Evolutionary conservation across 495 filamentous ascomycete species (phyloP).

Genomic region (Hypoxylon intermedium): DNA sequence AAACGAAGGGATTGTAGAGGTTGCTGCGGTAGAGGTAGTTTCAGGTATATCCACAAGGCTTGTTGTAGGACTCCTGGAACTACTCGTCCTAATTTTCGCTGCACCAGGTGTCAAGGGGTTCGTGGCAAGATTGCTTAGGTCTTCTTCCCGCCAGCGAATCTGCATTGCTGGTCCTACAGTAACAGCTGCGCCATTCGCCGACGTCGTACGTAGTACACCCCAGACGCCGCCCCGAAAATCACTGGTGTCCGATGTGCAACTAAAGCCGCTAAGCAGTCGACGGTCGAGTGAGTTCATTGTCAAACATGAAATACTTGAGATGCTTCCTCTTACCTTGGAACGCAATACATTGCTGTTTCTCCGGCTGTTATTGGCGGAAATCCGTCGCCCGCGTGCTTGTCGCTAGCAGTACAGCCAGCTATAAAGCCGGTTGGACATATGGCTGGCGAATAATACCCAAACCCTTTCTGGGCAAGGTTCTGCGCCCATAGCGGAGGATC

Average conservation of each 20-base stretch:
- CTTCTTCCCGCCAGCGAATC: conserved; percentile 49
- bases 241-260: conserved; percentile 49
- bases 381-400: conserved; percentile 41
- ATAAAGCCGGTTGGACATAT: conserved; percentile 51
- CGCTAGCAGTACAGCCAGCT: conserved; percentile 45
- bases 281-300: not conserved
- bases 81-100: conserved; percentile 4
- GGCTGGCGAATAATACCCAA: conserved; percentile 52
- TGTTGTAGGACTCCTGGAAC: no score
- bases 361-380: conserved; percentile 45
- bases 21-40: no score
- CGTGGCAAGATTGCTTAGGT: conserved; percentile 46
- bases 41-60: no score
- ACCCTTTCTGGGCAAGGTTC: conserved; percentile 45
- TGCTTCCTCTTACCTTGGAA: conserved; percentile 36
- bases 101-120: conserved; percentile 46
- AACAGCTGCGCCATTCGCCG: conserved; percentile 28
- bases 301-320: not conserved
- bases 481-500: conserved; percentile 47
- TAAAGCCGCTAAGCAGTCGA: conserved; percentile 35
- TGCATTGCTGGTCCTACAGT: conserved; percentile 52
- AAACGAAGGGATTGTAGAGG: no score
- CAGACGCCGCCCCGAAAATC: conserved; percentile 53
- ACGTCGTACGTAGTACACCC: conserved; percentile 41
- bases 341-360: conserved; percentile 50